Base-by-base conservation (phyloP, 225 moss, liverwort and hornwort species). In the Sphagnum contortum region DNA sequence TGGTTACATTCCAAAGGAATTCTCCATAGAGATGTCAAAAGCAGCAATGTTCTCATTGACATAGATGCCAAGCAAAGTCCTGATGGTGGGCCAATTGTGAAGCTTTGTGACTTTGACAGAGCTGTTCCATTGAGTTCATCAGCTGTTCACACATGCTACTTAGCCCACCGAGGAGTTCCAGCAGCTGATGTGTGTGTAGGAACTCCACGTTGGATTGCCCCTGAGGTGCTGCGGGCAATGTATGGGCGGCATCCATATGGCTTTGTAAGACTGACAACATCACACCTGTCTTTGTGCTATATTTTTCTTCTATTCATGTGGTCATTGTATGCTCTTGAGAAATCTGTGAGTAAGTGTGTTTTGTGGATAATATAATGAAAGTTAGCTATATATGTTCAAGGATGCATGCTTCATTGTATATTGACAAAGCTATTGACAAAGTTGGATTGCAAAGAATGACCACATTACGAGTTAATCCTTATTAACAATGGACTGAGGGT, bases 201-300 rank as follows among this genome's bases (percentile, higher is more conserved):
- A 59, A 94, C 94, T 60, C 94, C 94, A 71, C 89, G 94, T 59
- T 94, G 94, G 94, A 83, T 94, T 67, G 94, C 94, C 75, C 94
- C 94, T 57, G 94, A 94, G 78, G 94, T 94, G n/a, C 80, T 94
- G 63, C 79, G 83, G 72, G 87, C 91, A 55, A 91, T 94, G 91
- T 86, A 91, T 74, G 91, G 78, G 55, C 83, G 83, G 63, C 89
- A 82, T 74, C 66, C 85, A 48, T 94, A 94, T 75, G 94, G 94
- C 69, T 66, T 91, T 83, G 94, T 94, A 80, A 74, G 78, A 55
- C 57, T 13, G 50, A 46, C 29, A 29, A 29, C 29, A 29, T 29
- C 29, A 29, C 29, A 29, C 29, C 29, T 29, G 29, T 29, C 29
- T 29, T 29, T 0, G 29, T 29, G 29, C 29, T 29, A 29, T 29